Evolutionary conservation across 73 alveolate genomes (phyloP), one percentile per base, ranked within the genome.

Genomic region (Halteria grandinella): DNA sequence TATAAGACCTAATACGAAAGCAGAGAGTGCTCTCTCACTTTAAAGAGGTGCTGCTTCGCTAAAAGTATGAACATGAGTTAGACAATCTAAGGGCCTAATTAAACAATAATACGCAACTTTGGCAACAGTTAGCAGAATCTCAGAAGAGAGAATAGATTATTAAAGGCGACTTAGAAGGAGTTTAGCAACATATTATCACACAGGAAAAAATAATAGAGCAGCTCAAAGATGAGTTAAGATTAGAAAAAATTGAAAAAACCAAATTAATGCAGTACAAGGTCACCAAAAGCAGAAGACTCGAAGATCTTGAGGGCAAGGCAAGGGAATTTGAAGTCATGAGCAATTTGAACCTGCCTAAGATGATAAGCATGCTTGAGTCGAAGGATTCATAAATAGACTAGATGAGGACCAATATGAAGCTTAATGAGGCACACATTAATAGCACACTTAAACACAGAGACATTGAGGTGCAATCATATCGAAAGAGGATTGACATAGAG

Each of bases 91-190:
- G 55, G 50, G 53, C 39, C 25, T 21, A 75, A 33, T 70, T 75
- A 17, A 75, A 48, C 21, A 55, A 76, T 1, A 75, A 75, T 41
- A 41, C 78, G 23, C 17, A 29, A 1, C 70, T 75, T 0, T 75
- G 87, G 87, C 78, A 75, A 25, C 49, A 75, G 47, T 24, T 75
- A n/a, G 87, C 87, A 24, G 76, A 75, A 33, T 49, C 69, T 7
- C 78, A 75, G 47, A 75, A 75, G 58, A 55, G 87, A 41, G 87
- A 75, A 32, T 20, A 39, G 43, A 40, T 75, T 1, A 55, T 75
- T 17, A 75, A 55, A 21, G 37, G 27, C 27, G 87, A 75, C 33
- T 32, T 75, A 5, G 70, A 52, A 43, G 18, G 34, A 15, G 63
- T 78, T 10, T 43, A 75, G 55, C 27, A 75, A 31, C 63, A 57